phyloP scores from a whole-genome alignment of 2,329 filamentous ascomycete species.

The Hymenoscyphus occultus region DNA sequence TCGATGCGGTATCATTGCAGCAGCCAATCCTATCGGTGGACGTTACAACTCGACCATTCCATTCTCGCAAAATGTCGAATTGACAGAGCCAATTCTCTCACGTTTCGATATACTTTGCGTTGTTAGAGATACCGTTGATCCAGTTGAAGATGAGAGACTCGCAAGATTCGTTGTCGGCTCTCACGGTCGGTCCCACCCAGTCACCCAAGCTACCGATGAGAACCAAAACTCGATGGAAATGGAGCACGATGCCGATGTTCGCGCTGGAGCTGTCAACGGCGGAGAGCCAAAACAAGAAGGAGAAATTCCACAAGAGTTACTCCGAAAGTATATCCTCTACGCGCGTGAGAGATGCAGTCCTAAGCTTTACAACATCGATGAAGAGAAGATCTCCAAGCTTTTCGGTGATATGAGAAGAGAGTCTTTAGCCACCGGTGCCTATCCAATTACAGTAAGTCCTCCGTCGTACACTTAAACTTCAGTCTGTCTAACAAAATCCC shows the following conservation, averaged over 20 bases:
- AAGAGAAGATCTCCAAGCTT: slow-evolving; percentile 90
- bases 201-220: slow-evolving; percentile 46
- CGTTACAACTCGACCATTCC: slow-evolving; percentile 96
- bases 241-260: slow-evolving; percentile 52
- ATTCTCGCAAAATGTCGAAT: slow-evolving; percentile 92
- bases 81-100: slow-evolving; percentile 95
- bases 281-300: slow-evolving; percentile 54
- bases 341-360: slow-evolving; percentile 84
- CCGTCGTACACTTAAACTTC: neutral
- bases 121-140: slow-evolving; percentile 92
- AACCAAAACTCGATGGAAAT: slow-evolving; percentile 59
- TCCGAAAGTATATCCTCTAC: slow-evolving; percentile 96
- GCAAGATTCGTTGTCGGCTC: slow-evolving; percentile 94
- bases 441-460: slow-evolving; percentile 86
- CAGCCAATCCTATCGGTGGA: slow-evolving; percentile 92
- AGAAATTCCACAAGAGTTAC: slow-evolving; percentile 83
- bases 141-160: slow-evolving; percentile 84
- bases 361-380: slow-evolving; percentile 95
- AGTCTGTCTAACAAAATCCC: slow-evolving; percentile 15
- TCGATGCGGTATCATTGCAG: slow-evolving; percentile 92
- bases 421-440: slow-evolving; percentile 88
- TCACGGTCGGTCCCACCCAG: slow-evolving; percentile 83
- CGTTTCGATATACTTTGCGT: slow-evolving; percentile 98
- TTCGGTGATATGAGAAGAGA: slow-evolving; percentile 97
- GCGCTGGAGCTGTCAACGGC: slow-evolving; percentile 40